phyloP scores from a whole-genome alignment of 495 filamentous ascomycete species.

The Cenococcum geophilum region DNA sequence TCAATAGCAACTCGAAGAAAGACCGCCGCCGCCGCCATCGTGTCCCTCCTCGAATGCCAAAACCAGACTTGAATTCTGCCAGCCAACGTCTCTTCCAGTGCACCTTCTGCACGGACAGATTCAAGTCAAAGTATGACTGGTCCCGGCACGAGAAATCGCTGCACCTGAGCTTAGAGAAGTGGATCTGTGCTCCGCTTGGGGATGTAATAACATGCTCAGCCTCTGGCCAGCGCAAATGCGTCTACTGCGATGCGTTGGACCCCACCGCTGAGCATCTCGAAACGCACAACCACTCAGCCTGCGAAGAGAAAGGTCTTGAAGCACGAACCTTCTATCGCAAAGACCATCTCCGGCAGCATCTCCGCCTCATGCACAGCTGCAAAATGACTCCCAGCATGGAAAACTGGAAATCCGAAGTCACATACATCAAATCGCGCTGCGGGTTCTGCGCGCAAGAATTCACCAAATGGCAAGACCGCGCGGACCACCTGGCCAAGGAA shows the following conservation, averaged over 20 bases:
- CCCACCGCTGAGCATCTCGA: constrained; percentile 59
- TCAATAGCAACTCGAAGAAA: constrained; percentile 50
- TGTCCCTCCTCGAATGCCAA: constrained; percentile 42
- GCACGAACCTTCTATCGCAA: constrained; percentile 77
- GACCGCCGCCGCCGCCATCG: constrained; percentile 66
- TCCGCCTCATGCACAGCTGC: constrained; percentile 68
- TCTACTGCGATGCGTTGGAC: constrained; percentile 58
- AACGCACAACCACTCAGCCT: constrained; percentile 63
- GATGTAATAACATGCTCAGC: constrained; percentile 43
- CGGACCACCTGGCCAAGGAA: constrained; percentile 40
- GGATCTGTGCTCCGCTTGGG: constrained; percentile 70
- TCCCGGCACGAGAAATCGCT: constrained; percentile 75
- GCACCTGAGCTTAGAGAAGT: constrained; percentile 69
- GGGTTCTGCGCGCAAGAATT: constrained; percentile 40
- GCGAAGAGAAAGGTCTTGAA: constrained; percentile 55
- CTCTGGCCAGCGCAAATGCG: constrained; percentile 51
- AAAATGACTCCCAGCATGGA: constrained; percentile 61
- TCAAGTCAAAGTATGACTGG: constrained; percentile 83
- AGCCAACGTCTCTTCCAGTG: constrained; percentile 62
- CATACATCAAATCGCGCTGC: constrained; percentile 37
- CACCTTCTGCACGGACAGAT: constrained; percentile 76
- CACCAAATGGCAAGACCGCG: constrained; percentile 37
- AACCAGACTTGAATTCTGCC: constrained; percentile 26
- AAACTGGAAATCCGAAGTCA: constrained; percentile 52
- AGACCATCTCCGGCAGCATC: constrained; percentile 76